These are phyloP conservation scores for Monosporascus sp. DNA, from an alignment of 2,329 filamentous ascomycete species.

Conservation along the genomic window DNA sequence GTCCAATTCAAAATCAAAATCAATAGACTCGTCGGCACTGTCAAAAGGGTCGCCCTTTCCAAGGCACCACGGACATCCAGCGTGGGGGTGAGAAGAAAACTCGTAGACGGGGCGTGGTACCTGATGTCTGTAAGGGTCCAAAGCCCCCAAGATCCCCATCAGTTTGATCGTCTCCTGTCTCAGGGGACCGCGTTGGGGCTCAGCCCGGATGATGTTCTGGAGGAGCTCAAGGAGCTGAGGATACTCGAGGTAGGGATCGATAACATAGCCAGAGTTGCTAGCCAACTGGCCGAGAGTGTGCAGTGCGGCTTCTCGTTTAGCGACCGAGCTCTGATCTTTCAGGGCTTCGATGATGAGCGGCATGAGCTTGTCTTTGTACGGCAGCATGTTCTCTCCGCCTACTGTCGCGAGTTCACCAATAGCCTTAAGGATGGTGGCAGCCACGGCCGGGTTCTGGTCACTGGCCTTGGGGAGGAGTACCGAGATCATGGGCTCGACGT, in stretches of 20 bases:
- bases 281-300: slow-evolving; percentile 88
- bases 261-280: slow-evolving; percentile 96
- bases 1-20: slow-evolving; percentile 4
- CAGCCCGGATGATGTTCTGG: slow-evolving; percentile 89
- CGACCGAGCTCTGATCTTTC: slow-evolving; percentile 86
- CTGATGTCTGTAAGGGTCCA: slow-evolving; percentile 95
- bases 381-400: slow-evolving; percentile 87
- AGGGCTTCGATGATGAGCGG: slow-evolving; percentile 89
- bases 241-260: slow-evolving; percentile 91
- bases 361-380: slow-evolving; percentile 90
- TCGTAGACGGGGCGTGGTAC: slow-evolving; percentile 28
- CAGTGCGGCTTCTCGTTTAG: slow-evolving; percentile 86
- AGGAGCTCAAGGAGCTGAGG: slow-evolving; percentile 88
- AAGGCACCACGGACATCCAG: slow-evolving; percentile 3
- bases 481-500: slow-evolving; percentile 93
- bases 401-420: slow-evolving; percentile 93
- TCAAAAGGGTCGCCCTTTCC: slow-evolving; percentile 10
- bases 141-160: slow-evolving; percentile 88
- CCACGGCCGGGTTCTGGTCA: slow-evolving; percentile 80
- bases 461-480: slow-evolving; percentile 90
- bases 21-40: slow-evolving; percentile 8
- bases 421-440: slow-evolving; percentile 89
- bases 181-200: slow-evolving; percentile 75
- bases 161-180: slow-evolving; percentile 94
- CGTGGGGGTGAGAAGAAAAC: slow-evolving; percentile 10